These are phyloP conservation scores for Oemleria cerasiformis DNA, from an alignment of 306 rosid genomes.

Conservation along the genomic window DNA sequence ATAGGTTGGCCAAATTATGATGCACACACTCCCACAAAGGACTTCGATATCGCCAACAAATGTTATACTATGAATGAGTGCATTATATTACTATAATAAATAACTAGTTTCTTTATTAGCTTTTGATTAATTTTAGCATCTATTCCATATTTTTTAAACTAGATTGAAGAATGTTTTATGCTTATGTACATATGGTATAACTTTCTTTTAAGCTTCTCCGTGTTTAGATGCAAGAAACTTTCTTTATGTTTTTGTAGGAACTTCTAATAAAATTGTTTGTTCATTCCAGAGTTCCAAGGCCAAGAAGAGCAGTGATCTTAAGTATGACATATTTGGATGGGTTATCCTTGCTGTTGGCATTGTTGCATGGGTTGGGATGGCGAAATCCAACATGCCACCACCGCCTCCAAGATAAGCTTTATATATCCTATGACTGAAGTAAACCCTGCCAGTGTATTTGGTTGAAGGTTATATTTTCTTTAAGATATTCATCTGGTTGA, in stretches of 20 bases:
- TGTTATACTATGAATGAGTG: neutral
- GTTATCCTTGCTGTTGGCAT: conserved; percentile 69
- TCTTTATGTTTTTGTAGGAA: neutral
- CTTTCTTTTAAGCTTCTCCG: neutral
- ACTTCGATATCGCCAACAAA: neutral
- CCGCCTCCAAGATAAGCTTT: conserved; percentile 57
- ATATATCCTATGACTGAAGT: conserved; percentile 8
- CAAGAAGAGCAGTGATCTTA: conserved; percentile 60
- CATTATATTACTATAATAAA: too few species aligned
- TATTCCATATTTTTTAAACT: neutral
- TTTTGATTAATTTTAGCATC: neutral
- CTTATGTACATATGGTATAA: neutral
- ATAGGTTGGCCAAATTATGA: neutral
- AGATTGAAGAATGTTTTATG: neutral
- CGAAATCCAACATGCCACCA: conserved; percentile 61
- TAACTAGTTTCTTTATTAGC: neutral
- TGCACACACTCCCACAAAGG: neutral
- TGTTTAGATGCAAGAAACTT: neutral
- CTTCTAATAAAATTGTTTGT: neutral
- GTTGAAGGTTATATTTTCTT: conserved; percentile 28
- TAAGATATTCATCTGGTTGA: conserved; percentile 10
- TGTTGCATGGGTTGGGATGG: conserved; percentile 72
- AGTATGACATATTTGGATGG: conserved; percentile 85
- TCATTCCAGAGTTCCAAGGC: conserved; percentile 51
- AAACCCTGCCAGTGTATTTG: conserved; percentile 12